Base-by-base conservation (phyloP, 306 rosid species). In the Lathyrus tuberosus region DNA sequence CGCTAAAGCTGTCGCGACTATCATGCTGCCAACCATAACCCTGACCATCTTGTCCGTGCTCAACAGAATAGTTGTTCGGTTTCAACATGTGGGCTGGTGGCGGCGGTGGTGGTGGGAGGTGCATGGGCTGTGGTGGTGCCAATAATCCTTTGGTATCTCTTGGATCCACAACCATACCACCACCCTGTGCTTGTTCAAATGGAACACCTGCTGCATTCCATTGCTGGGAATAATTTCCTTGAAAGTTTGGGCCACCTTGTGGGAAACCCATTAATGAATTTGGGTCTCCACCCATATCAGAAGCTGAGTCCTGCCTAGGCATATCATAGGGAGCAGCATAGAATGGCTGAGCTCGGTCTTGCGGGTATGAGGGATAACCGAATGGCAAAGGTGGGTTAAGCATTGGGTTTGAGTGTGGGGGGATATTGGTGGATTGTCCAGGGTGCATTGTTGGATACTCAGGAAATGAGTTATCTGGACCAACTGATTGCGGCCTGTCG, bases 381-480 rank as follows among this genome's bases (percentile, higher is more conserved):
- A 65, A 95, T 33, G 88, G 91, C 57, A 78, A 67, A 18, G 92
- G 81, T 73, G 95, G 88, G 68, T 85, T 94, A 78, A 85, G 24
- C 87, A 81, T 83, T 78, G 85, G 87, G 70, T 83, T 91, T 61
- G 97, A 75, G 89, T 84, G 84, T 30, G 83, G 69, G 62, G 81
- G 81, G 61, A 64, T 77, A 72, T 86, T 87, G 46, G 89, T 76
- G 17, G 90, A 83, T 57, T 84, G 89, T 47, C 78, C 40, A 54
- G 95, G 61, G 69, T 86, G 97, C 91, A 90, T 77, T 53, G 85
- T 71, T 56, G 88, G 90, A 69, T 88, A 93, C 72, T 91, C 95
- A 8, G 81, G 69, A 76, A 76, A 84, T 51, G 89, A 83, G 74
- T 65, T 62, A 70, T 85, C 97, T 11, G 86, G 69, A 70, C 80